These are phyloP conservation scores for Alternaria sp. DNA, from an alignment of 2,329 filamentous ascomycete genomes.

Conservation along the genomic window DNA sequence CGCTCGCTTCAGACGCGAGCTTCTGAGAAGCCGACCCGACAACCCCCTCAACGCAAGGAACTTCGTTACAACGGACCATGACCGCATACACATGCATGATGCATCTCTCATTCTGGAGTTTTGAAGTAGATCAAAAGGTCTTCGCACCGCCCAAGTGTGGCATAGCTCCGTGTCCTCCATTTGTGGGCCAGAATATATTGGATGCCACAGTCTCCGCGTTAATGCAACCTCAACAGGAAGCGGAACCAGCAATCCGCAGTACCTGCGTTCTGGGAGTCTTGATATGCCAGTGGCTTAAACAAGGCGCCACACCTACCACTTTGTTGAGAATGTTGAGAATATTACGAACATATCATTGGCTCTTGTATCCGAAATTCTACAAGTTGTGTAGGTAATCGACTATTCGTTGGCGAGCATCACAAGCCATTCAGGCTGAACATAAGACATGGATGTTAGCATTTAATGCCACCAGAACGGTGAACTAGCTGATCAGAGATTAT, in stretches of 20 bases:
- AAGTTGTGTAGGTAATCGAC: not conserved
- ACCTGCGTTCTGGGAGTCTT: not conserved
- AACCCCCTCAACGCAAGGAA: not conserved
- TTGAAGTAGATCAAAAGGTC: not conserved
- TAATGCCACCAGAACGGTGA: slow-evolving; percentile 1
- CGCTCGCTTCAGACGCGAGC: not conserved
- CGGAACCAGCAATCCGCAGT: not conserved
- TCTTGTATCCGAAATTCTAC: not conserved
- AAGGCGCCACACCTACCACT: not conserved
- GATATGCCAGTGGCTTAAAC: not conserved
- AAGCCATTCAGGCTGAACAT: slow-evolving; percentile 26
- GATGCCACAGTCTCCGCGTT: not conserved
- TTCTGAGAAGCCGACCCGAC: not conserved
- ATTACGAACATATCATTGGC: not conserved
- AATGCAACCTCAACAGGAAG: not conserved
- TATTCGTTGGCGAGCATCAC: slow-evolving; percentile 2
- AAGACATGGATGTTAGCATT: slow-evolving; percentile 12
- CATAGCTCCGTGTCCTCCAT: not conserved
- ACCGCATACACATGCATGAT: not conserved
- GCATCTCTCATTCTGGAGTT: not conserved
- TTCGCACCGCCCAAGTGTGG: not conserved
- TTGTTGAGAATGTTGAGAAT: not conserved
- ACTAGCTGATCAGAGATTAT: not conserved
- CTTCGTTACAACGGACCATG: not conserved
- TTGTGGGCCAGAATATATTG: not conserved